phyloP scores from a whole-genome alignment of 148 eudicot genomes.

The Nepenthes mirabilis region DNA sequence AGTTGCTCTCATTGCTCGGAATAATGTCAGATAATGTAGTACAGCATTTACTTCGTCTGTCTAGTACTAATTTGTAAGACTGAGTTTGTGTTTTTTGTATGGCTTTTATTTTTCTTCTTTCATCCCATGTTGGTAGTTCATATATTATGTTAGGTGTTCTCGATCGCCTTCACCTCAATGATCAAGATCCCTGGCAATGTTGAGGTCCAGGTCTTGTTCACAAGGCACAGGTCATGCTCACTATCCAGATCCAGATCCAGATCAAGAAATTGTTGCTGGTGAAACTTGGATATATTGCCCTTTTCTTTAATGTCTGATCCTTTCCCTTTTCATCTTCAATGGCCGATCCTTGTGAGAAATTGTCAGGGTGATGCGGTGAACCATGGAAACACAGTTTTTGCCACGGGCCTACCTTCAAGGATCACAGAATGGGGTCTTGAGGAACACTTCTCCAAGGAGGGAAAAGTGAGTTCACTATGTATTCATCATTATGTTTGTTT shows the following conservation, averaged over 20 bases:
- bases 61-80: neutral
- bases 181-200: slow-evolving; percentile 43
- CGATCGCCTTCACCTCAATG: slow-evolving; percentile 52
- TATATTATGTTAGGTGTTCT: slow-evolving; percentile 25
- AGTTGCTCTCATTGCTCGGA: too few relatives aligned
- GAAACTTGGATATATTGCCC: neutral
- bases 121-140: neutral
- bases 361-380: neutral
- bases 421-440: slow-evolving; percentile 85
- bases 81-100: neutral
- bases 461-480: slow-evolving; percentile 49
- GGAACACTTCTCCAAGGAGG: slow-evolving; percentile 78
- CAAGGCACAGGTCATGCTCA: slow-evolving; percentile 27
- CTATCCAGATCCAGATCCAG: slow-evolving; percentile 34
- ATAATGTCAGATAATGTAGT: too few relatives aligned
- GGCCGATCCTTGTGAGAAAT: slow-evolving; percentile 2
- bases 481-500: neutral
- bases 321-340: neutral
- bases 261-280: slow-evolving; percentile 64
- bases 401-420: slow-evolving; percentile 89
- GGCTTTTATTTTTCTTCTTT: neutral
- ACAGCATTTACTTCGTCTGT: too few relatives aligned
- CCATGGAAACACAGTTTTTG: slow-evolving; percentile 42
- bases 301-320: neutral
- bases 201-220: slow-evolving; percentile 51